Evolutionary conservation across 2,329 filamentous ascomycete species (phyloP), one percentile per base, ranked within the genome.

Genomic region (Colletotrichum higginsianum): DNA sequence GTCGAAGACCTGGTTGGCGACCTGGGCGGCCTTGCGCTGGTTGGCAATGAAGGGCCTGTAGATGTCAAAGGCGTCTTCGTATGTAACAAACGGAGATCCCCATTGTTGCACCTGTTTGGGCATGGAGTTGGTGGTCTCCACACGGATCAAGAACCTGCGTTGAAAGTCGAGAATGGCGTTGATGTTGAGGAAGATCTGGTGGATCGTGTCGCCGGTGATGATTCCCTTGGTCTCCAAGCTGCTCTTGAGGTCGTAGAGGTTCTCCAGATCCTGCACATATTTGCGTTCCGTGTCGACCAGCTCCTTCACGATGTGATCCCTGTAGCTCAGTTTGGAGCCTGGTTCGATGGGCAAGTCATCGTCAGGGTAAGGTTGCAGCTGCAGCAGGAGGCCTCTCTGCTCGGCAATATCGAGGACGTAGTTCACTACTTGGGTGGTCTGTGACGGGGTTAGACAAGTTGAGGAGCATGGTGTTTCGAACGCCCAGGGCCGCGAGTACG

Each of bases 41-140:
- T 99, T 99, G 44, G 96, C 94, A 76, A 98, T 98, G 78, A 98
- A 99, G 2, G 95, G 95, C 78, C 98, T 94, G 80, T 99, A 99
- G 72, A 98, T 95, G 73, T 92, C 91, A 81, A 99, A 98, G 0
- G 91, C 90, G 71, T 96, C 94, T 79, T 96, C 94, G 79, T 96
- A 95, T 16, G 91, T 86, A 16, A 93, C 88, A 79, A 98, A 98
- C 0, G 97, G 90, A n/a, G 91, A 88, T n/a, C 96, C 96, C 96
- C 96, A 99, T 80, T 96, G 93, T 80, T 99, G 96, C 73, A 90
- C 87, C 4, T 88, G 84, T 73, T 92, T 88, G 0, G 94, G 89
- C 83, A 94, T 90, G 4, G 94, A 95, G 78, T 98, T 98, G 47
- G 95, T 97, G 38, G 97, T 97, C 84, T 99, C 96, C 74, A 99